Percentiles rank a stretch among this genome's conserved stretches.
These are phyloP conservation scores for Candolleomyces efflorescens DNA, from an alignment of 768 basidiomycete species.

Conservation along the genomic window DNA sequence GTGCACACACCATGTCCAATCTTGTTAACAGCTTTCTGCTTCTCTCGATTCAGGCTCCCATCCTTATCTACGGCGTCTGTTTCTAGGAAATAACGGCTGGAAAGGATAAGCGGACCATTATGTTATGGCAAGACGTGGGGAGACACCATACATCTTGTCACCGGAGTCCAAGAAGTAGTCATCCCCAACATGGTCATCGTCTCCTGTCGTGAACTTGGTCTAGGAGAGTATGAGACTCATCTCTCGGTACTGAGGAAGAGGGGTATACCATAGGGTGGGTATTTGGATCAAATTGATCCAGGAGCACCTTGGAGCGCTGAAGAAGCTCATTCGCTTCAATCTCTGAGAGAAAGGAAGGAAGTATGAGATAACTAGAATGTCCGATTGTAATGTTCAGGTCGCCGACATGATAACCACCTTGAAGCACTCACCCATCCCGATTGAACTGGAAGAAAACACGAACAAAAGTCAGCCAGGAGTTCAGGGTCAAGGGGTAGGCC, in stretches of 20 bases:
- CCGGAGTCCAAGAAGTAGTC: conserved; percentile 90
- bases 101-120: not conserved
- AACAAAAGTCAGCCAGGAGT: not conserved
- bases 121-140: not conserved
- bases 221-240: conserved; percentile 20
- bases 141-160: conserved; percentile 70
- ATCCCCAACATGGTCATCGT: conserved; percentile 79
- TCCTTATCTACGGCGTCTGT: conserved; percentile 71
- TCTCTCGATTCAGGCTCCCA: conserved; percentile 68
- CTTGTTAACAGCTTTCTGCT: conserved; percentile 88
- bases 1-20: conserved; percentile 72
- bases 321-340: conserved; percentile 61
- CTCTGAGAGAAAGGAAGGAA: conserved; percentile 67
- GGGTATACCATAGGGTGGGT: conserved; percentile 73
- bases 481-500: not conserved
- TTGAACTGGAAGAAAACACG: conserved; percentile 20
- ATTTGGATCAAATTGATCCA: conserved; percentile 73
- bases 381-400: not conserved
- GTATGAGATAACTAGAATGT: conserved; percentile 62
- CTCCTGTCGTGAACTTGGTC: conserved; percentile 89
- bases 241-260: not conserved
- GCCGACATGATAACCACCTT: not conserved
- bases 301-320: conserved; percentile 63
- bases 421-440: conserved; percentile 23
- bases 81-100: conserved; percentile 84